Evolutionary conservation across 2,329 filamentous ascomycete species (phyloP), one percentile per base, ranked within the genome.

Genomic region (Colletotrichum musicola): DNA sequence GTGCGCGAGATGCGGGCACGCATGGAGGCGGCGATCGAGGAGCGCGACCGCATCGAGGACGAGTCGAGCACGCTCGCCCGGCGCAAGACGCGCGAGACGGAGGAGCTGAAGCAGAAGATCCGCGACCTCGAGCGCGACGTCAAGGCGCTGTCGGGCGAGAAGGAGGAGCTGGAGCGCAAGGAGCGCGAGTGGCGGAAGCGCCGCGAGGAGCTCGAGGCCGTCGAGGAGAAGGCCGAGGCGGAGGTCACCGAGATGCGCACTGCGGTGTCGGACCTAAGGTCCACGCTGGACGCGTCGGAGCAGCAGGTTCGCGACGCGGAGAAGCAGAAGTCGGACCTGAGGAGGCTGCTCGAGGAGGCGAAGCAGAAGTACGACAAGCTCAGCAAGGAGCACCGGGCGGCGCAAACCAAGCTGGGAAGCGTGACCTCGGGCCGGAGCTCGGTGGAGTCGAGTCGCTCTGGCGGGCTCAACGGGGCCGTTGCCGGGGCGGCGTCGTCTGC

Each of bases 21-120:
- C 2, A 91, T 98, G 86, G 95, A 98, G 75, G 86, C 93, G 1
- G 95, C 95, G 0, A 87, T 97, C n/a, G 95, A 98, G 77, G 96
- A 99, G 79, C 89, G 96, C 18, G 96, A 99, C 77, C 90, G 94
- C 2, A 91, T 94, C 2, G 95, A 99, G 79, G 95, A 98, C 71
- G 95, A 98, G 80, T 90, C 94, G 3, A 93, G 90, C 74, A 92
- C 90, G 0, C 86, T 93, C 56, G 92, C 92, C 13, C 88, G 95
- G 60, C 88, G 93, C 50, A 90, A 91, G 69, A 89, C 93, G 6
- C 87, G 95, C 55, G 96, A 98, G 82, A 85, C 93, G 3, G 96
- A 98, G 77, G 95, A 98, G 73, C 83, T 97, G 46, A 94, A 92
- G 78, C 85, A 86, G 58, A 93, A 90, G 79, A 85, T 95, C 12